phyloP scores from a whole-genome alignment of 2,329 filamentous ascomycete genomes.

The Cordyceps tenuipes region DNA sequence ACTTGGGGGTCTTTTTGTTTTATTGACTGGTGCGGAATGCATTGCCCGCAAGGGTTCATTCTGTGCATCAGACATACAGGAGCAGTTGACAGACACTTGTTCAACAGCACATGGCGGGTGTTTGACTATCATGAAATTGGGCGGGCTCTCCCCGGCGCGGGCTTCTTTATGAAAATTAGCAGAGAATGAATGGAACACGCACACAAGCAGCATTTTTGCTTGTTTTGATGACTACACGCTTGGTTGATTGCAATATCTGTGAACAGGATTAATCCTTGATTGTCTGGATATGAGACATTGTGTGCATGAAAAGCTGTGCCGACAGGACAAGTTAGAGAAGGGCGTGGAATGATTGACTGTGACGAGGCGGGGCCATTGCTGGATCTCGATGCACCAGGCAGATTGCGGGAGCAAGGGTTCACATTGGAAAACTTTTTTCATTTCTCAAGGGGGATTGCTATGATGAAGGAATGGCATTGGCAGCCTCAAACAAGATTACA shows the following conservation, averaged over 20 bases:
- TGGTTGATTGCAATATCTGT: neutral
- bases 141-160: neutral
- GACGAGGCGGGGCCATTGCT: neutral
- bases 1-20: neutral
- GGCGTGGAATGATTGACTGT: slow-evolving; percentile 5
- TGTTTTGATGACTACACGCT: neutral
- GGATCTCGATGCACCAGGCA: neutral
- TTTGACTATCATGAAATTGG: slow-evolving; percentile 2
- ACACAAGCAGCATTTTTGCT: neutral
- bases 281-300: neutral
- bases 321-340: neutral
- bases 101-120: neutral
- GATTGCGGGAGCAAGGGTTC: neutral
- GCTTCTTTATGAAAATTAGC: slow-evolving; percentile 1
- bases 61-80: neutral
- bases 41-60: neutral
- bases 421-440: neutral
- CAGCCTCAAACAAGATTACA: neutral
- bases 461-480: neutral
- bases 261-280: neutral
- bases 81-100: neutral
- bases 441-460: neutral
- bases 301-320: neutral
- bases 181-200: slow-evolving; percentile 7
- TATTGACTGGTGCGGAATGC: neutral